Evolutionary conservation across 1,139 yeast genomes (phyloP), one percentile per base, ranked within the genome.

Genomic region (Magnusiomyces magnusii): DNA sequence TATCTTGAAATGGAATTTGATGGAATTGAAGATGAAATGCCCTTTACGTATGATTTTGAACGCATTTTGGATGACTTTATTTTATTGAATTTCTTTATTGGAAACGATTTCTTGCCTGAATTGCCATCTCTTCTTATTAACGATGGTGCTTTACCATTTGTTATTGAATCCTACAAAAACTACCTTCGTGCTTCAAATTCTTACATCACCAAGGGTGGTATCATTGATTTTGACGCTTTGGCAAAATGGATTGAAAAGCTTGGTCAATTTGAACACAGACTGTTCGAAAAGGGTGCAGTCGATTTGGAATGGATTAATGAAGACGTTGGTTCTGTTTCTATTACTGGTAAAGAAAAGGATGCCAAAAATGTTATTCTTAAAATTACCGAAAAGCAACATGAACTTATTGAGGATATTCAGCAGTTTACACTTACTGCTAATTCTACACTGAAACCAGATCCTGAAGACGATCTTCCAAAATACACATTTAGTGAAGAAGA

Each of bases 81-180:
- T 65, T 79, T 95, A 61, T 87, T 93, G 68, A 83, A 90, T 84
- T 92, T 89, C 69, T 96, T 93, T 62, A 89, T 95, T 68, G 99
- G 99, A 68, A 95, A 95, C 70, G 99, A 95, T 80, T 95, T 95
- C 83, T 80, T 95, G 69, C 99, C 99, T n/a, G 90, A 93, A 70
- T 80, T 95, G 67, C 99, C 99, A 1, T 96, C 92, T 71, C 78
- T 95, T 68, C 91, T 89, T 72, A 82, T 95, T 67, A 92, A 91
- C 70, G 93, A 92, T 67, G 98, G 98, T 66, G 99, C 99, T 0
- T 87, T 95, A 76, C 97, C 98, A 17, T 80, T 91, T 50, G 80
- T 95, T 67, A 78, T 93, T 66, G 88, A 86, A 64, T 87, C 97
- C 17, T 93, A 95, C 76, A 93, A 91, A 70, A 85, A 85, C 68